These are phyloP conservation scores for Gelatoporia subvermispora DNA, from an alignment of 768 basidiomycete species.

Conservation along the genomic window DNA sequence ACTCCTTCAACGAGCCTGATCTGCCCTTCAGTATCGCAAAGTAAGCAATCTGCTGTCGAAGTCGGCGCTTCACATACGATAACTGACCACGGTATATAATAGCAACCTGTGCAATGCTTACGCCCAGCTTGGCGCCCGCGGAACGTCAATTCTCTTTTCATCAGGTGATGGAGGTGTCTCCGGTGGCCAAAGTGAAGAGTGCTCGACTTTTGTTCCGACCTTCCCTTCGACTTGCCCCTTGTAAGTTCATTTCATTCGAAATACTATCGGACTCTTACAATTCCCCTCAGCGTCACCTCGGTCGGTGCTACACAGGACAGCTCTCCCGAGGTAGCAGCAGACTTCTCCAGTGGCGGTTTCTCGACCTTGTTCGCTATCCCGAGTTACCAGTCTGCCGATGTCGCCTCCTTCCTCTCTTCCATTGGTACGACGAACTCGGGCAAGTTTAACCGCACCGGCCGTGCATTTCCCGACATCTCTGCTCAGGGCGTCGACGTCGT, in stretches of 20 bases:
- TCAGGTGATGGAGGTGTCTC: constrained; percentile 71
- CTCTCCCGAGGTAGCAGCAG: constrained; percentile 52
- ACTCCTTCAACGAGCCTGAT: constrained; percentile 68
- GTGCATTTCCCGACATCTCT: constrained; percentile 43
- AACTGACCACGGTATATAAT: constrained; percentile 45
- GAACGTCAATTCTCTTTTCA: constrained; percentile 58
- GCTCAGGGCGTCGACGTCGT: constrained; percentile 31
- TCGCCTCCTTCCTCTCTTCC: constrained; percentile 28
- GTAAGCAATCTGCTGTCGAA: constrained; percentile 31
- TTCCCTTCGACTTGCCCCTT: constrained; percentile 52
- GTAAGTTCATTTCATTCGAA: constrained; percentile 15
- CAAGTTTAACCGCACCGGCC: constrained; percentile 29
- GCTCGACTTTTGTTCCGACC: constrained; percentile 40
- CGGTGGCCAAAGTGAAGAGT: constrained; percentile 39
- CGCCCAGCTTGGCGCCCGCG: constrained; percentile 64
- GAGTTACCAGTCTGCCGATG: constrained; percentile 33
- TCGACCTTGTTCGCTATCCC: constrained; percentile 28
- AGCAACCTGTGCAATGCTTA: constrained; percentile 51
- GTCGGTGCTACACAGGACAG: constrained; percentile 58
- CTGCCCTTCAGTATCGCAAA: constrained; percentile 50
- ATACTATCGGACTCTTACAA: neutral
- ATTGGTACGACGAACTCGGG: constrained; percentile 24
- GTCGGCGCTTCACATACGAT: no score
- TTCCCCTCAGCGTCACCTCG: constrained; percentile 33
- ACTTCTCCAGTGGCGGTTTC: constrained; percentile 48